Conservation (phyloP, 148 eudicot genomes). For the Rhododendron griersonianum region DNA sequence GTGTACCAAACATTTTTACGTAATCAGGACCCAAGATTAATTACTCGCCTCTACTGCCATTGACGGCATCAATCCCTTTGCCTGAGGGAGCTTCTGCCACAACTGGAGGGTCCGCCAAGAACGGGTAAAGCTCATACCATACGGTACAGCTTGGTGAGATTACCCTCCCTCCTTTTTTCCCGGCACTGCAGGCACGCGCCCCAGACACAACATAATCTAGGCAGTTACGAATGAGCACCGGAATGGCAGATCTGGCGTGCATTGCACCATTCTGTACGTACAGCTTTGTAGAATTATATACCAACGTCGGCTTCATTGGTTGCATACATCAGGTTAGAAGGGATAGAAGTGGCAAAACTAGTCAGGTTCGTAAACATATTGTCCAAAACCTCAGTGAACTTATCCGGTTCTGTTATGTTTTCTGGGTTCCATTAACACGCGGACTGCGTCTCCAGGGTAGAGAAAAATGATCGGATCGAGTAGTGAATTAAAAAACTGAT, state of each 20-base stretch:
- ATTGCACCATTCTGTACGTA: slow-evolving; percentile 11
- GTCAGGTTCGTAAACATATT: not conserved
- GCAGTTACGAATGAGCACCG: not conserved
- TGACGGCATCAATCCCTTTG: not conserved
- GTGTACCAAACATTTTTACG: no score
- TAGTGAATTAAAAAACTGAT: not conserved
- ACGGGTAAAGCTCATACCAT: slow-evolving; percentile 14
- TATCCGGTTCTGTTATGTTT: not conserved
- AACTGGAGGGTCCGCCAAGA: not conserved
- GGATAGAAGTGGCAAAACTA: not conserved
- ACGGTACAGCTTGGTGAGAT: slow-evolving; percentile 22
- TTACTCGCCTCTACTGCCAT: not conserved
- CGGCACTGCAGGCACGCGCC: not conserved
- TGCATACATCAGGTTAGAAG: not conserved
- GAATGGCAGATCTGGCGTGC: slow-evolving; percentile 20
- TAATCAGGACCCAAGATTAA: not conserved
- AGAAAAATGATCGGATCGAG: not conserved
- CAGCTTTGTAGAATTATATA: not conserved
- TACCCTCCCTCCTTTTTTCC: not conserved
- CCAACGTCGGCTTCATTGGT: not conserved
- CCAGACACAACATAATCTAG: not conserved
- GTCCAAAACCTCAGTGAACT: not conserved
- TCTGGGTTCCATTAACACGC: not conserved
- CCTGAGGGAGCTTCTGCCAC: not conserved
- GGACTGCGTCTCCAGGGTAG: not conserved